These are phyloP conservation scores for Cymodocea nodosa DNA, from an alignment of 116 monocot species.

Conservation along the genomic window DNA sequence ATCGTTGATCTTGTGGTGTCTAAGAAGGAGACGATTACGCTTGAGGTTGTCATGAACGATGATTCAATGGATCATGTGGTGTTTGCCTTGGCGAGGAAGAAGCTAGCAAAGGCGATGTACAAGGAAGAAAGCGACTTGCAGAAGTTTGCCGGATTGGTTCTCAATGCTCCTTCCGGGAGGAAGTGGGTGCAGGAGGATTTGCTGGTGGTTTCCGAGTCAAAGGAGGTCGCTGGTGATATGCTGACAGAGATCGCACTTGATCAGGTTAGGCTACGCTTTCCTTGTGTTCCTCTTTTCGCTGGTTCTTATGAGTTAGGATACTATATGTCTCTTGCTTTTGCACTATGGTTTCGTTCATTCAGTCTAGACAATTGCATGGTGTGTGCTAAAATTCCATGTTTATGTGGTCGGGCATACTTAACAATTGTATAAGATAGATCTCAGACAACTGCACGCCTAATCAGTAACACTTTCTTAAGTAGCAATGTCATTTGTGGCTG, in stretches of 20 bases:
- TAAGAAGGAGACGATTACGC: conserved; percentile 64
- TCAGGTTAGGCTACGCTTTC: conserved; percentile 31
- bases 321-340: too few relatives aligned
- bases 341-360: too few relatives aligned
- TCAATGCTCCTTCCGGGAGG: conserved; percentile 36
- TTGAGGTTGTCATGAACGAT: conserved; percentile 91
- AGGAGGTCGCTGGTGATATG: conserved; percentile 84
- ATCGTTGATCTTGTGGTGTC: conserved; percentile 33
- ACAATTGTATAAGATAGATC: too few relatives aligned
- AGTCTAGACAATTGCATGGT: too few relatives aligned
- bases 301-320: background rate
- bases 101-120: conserved; percentile 66
- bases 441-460: too few relatives aligned
- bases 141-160: conserved; percentile 31
- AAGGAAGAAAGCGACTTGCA: conserved; percentile 68
- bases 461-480: too few relatives aligned
- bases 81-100: conserved; percentile 77
- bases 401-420: too few relatives aligned
- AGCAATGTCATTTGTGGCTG: too few relatives aligned
- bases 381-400: too few relatives aligned
- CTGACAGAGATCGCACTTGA: conserved; percentile 74
- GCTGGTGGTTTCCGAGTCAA: conserved; percentile 70
- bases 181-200: conserved; percentile 92
- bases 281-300: background rate
- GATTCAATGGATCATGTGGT: conserved; percentile 89